Evolutionary conservation across 2,329 filamentous ascomycete species (phyloP).

Genomic region (Stachybotrys echinatus): DNA sequence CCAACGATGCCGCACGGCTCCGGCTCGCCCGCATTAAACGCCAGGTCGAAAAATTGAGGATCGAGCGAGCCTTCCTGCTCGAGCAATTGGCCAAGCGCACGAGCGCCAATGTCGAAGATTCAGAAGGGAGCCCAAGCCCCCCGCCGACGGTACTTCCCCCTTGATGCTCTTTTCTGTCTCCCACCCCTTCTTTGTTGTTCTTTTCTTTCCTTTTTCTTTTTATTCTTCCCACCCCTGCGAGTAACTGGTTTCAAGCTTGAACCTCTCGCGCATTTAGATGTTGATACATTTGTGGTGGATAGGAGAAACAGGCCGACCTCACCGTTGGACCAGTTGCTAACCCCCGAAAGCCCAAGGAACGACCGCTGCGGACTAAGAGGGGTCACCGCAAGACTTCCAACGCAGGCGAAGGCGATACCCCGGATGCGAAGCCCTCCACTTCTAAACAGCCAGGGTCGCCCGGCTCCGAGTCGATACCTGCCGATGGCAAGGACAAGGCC

Average conservation of each 20-base stretch:
- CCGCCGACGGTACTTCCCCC: constrained; percentile 59
- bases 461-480: constrained; percentile 39
- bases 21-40: constrained; percentile 76
- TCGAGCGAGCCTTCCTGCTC: constrained; percentile 73
- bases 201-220: constrained; percentile 9
- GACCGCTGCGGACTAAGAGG: constrained; percentile 69
- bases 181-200: neutral
- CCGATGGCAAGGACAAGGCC: constrained; percentile 21
- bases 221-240: constrained; percentile 11
- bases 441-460: constrained; percentile 42
- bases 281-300: constrained; percentile 28
- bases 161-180: constrained; percentile 4
- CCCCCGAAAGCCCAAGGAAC: constrained; percentile 63
- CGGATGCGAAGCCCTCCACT: constrained; percentile 34
- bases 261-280: constrained; percentile 17
- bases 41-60: constrained; percentile 84
- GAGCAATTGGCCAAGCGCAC: constrained; percentile 71
- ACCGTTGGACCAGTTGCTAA: constrained; percentile 28
- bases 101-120: constrained; percentile 70
- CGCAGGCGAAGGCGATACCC: constrained; percentile 34
- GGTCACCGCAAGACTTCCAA: constrained; percentile 59
- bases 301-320: constrained; percentile 25
- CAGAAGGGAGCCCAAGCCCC: constrained; percentile 73
- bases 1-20: constrained; percentile 78
- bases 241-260: neutral